A percentile compares a stretch with the other conserved stretches of the same genome.
Conservation (phyloP, 2,329 filamentous ascomycete genomes). For the Beauveria asiatica region DNA sequence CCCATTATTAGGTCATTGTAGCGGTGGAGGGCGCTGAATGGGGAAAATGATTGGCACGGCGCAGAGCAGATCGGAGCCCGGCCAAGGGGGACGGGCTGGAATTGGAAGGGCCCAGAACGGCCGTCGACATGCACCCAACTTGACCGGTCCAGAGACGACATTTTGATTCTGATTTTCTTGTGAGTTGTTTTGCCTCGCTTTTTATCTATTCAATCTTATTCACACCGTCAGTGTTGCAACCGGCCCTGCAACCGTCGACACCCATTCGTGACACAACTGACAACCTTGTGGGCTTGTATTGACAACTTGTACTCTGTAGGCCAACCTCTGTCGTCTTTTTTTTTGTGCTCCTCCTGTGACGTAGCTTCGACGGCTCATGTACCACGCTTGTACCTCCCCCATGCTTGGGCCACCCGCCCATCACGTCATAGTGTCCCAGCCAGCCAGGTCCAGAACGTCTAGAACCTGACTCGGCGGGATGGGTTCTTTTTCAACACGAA, state of each 20-base stretch:
- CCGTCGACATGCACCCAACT: background rate
- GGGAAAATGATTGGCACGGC: slow-evolving; percentile 1
- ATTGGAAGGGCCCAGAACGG: slow-evolving; percentile 8
- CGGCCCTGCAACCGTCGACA: no score
- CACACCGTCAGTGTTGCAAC: background rate
- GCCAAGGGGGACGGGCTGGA: slow-evolving; percentile 1
- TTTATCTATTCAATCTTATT: background rate
- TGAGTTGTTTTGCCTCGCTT: background rate
- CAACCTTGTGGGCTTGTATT: no score
- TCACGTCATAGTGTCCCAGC: slow-evolving; percentile 6
- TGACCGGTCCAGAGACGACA: background rate
- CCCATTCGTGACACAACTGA: no score
- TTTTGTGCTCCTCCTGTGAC: background rate
- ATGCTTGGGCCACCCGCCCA: background rate
- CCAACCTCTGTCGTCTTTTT: no score
- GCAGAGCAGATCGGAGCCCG: slow-evolving; percentile 3
- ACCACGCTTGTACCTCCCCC: background rate
- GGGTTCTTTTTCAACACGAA: background rate
- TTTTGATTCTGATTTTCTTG: background rate
- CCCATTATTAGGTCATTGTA: slow-evolving; percentile 6
- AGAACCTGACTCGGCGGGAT: background rate
- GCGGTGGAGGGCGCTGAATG: background rate
- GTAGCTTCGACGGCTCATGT: background rate
- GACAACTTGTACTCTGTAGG: no score
- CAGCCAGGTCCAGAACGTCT: slow-evolving; percentile 8